Evolutionary conservation across 2,329 filamentous ascomycete species (phyloP).

Genomic region (Myriosclerotinia scirpicola): DNA sequence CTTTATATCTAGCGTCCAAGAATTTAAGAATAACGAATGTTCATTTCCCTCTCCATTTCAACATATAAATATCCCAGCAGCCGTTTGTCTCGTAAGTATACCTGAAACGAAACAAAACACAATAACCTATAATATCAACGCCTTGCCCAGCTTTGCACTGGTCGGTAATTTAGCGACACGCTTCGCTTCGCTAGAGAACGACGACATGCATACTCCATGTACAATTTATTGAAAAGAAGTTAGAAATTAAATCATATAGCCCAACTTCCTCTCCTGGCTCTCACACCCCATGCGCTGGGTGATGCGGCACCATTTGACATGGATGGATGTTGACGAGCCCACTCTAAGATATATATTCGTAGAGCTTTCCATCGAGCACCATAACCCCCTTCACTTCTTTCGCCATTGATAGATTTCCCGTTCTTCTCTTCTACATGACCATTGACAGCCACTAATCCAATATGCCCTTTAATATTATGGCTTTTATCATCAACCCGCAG

Average conservation of each 20-base stretch:
- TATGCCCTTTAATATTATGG: conserved; percentile 69
- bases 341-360: conserved; percentile 80
- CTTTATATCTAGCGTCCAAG: neutral
- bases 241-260: conserved; percentile 56
- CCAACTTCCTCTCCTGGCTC: conserved; percentile 69
- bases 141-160: conserved; percentile 5
- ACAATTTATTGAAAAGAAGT: neutral
- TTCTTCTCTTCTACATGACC: conserved; percentile 19
- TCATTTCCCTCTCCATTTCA: neutral
- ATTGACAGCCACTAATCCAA: conserved; percentile 55
- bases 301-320: conserved; percentile 57
- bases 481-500: conserved; percentile 70
- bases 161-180: neutral
- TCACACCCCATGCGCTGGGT: conserved; percentile 66
- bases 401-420: conserved; percentile 45
- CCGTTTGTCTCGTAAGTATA: conserved; percentile 7
- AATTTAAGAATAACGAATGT: conserved; percentile 9
- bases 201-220: neutral
- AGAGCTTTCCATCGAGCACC: conserved; percentile 83
- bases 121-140: neutral
- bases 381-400: conserved; percentile 32
- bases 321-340: conserved; percentile 82
- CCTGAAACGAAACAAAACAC: neutral
- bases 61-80: neutral
- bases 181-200: neutral